These are phyloP conservation scores for Pleurozium schreberi DNA, from an alignment of 225 moss, liverwort and hornwort species.

Conservation along the genomic window DNA sequence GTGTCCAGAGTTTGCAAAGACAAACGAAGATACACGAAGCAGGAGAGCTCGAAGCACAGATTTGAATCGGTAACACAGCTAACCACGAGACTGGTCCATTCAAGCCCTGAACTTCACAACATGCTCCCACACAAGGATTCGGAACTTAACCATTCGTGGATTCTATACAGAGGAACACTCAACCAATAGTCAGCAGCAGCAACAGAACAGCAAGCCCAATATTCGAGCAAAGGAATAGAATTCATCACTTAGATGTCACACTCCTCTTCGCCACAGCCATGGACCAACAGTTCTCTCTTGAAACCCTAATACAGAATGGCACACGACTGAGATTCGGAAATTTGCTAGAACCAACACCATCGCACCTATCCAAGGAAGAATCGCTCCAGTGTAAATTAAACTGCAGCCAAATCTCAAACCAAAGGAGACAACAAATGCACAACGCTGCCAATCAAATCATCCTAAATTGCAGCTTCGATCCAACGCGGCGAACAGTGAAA, in stretches of 20 bases:
- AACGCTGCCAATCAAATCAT: too few species aligned
- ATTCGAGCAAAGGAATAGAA: background rate
- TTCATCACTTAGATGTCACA: too few species aligned
- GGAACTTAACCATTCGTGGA: background rate
- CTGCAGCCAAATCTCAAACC: too few species aligned
- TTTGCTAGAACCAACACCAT: background rate
- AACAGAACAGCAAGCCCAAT: background rate
- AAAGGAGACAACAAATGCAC: too few species aligned
- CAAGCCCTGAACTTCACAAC: background rate
- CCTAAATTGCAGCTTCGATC: background rate
- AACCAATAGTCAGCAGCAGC: fast-evolving
- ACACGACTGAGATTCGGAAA: background rate
- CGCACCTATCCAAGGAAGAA: background rate
- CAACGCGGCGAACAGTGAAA: too few species aligned
- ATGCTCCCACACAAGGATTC: background rate
- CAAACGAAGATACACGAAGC: background rate
- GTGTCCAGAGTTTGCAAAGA: background rate
- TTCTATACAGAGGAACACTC: too few species aligned
- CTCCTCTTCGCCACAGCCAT: background rate
- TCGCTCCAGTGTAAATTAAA: background rate
- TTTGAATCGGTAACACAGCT: background rate
- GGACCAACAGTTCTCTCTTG: background rate
- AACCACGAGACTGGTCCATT: too few species aligned
- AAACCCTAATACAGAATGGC: background rate
- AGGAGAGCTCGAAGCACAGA: background rate